Base-by-base conservation (phyloP, 305 asterid species). In the Petunia hybrid region DNA sequence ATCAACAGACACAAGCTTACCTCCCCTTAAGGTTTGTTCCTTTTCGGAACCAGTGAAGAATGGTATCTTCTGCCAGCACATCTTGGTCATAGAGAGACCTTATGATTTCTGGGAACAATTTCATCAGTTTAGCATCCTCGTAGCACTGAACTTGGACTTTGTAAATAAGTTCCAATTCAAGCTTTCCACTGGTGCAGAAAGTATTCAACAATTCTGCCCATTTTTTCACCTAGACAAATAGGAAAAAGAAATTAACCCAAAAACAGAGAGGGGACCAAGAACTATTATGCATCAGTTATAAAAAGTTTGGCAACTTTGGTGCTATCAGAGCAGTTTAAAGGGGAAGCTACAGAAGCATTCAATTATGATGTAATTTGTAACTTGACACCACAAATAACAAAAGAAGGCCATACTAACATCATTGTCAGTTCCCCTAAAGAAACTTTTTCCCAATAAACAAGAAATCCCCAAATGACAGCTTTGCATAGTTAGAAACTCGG, bases 41-140 rank as follows among this genome's bases (percentile, higher is more conserved):
- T 87, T 92, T 96, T 2, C 90, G 93, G 89, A 93, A 96, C 99
- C 99, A 96, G 84, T 94, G 98, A 87, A 91, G 98, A 87, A 96
- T 93, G 80, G 98, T 91, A 84, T 96, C 97, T 86, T 96, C 98
- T 10, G 99, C 97, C 78, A 96, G 95, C 59, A 96, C 98, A 85
- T 96, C 99, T 87, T 93, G 94, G 76, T 93, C 98, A 51, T 96
- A 96, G 4, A 96, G 97, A 8, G 98, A 92, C 91, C 91, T 94
- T 80, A 96, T 87, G 80, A 96, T 94, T 81, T 96, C 98, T 71
- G 98, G 99, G 78, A 96, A 96, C 80, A 94, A 86, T 82, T 96
- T 96, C 98, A 96, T 93, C 91, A 96, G 89, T 83, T 96, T 96
- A 39, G 99, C 92, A 87, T 96, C 99, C 84, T 96, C 99, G 8